A percentile compares a stretch with the other conserved stretches of the same genome.
These are phyloP conservation scores for Solanum hybrid DNA, from an alignment of 305 asterid genomes.

Conservation along the genomic window DNA sequence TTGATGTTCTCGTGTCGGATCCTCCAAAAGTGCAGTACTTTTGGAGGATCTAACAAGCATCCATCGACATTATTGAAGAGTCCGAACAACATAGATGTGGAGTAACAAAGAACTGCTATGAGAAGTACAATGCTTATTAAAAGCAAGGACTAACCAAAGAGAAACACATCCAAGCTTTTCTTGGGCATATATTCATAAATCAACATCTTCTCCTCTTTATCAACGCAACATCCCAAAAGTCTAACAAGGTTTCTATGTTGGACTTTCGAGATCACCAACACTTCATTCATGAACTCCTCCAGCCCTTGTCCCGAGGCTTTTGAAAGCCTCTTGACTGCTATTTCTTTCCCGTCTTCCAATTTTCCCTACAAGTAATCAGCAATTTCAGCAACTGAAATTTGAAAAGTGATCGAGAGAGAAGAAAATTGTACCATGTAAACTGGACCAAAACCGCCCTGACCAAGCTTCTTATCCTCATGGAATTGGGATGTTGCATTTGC, in stretches of 20 bases:
- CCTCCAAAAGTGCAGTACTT: not conserved
- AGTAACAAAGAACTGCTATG: not conserved
- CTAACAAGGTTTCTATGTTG: constrained; percentile 48
- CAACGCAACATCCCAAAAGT: constrained; percentile 38
- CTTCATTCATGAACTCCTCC: constrained; percentile 49
- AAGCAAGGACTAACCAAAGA: constrained; percentile 24
- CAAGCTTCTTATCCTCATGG: constrained; percentile 35
- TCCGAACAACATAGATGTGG: not conserved
- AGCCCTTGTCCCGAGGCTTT: constrained; percentile 41
- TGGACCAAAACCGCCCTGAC: constrained; percentile 58
- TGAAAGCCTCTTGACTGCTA: constrained; percentile 59
- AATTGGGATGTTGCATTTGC: constrained; percentile 33
- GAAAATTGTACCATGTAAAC: constrained; percentile 38
- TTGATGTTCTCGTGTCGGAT: not conserved
- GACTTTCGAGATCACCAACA: constrained; percentile 35
- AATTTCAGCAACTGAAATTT: constrained; percentile 1
- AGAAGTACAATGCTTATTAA: not conserved
- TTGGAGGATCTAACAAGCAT: not conserved
- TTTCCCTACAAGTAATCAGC: constrained; percentile 27
- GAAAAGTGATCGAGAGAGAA: not conserved
- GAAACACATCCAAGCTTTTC: constrained; percentile 33
- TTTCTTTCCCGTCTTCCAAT: constrained; percentile 32
- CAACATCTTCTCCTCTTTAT: constrained; percentile 39
- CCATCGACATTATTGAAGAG: not conserved
- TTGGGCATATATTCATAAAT: not conserved